Evolutionary conservation across 352 stramenopile genomes (phyloP).

Genomic region (Halophytophthora batemanensis): DNA sequence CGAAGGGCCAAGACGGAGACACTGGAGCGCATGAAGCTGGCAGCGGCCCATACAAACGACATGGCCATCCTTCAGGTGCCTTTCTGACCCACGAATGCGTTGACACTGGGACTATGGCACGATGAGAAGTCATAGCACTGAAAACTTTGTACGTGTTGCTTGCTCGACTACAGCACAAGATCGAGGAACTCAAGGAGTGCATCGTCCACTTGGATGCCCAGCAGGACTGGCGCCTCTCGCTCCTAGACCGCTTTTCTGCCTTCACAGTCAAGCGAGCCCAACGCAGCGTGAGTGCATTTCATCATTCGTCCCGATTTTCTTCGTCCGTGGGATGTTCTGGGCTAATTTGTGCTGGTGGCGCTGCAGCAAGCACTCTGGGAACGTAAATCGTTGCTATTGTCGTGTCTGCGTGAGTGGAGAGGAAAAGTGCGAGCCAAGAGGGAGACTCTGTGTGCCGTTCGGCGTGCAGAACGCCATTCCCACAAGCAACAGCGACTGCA

Average conservation of each 20-base stretch:
- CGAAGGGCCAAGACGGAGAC: constrained; percentile 20
- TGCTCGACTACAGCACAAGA: constrained; percentile 21
- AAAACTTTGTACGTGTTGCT: constrained; percentile 3
- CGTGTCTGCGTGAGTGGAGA: constrained; percentile 33
- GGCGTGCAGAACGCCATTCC: constrained; percentile 10
- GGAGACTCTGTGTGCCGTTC: constrained; percentile 2
- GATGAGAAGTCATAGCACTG: background rate
- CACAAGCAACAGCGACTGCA: constrained; percentile 12
- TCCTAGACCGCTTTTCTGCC: constrained; percentile 32
- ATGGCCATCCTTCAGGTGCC: constrained; percentile 43
- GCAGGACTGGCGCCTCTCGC: constrained; percentile 1
- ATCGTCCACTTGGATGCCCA: constrained; percentile 8
- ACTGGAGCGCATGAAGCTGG: constrained; percentile 46
- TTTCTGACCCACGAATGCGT: background rate
- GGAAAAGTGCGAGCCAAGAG: background rate
- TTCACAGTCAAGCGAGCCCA: constrained; percentile 22
- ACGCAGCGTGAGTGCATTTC: constrained; percentile 16
- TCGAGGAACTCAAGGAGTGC: constrained; percentile 38
- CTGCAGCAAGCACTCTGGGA: constrained; percentile 26
- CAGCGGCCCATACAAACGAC: constrained; percentile 41
- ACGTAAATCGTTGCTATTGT: constrained; percentile 12
- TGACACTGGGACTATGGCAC: background rate
- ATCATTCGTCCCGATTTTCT: background rate
- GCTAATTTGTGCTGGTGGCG: constrained; percentile 1
- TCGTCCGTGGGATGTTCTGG: background rate